Evolutionary conservation across 2,329 filamentous ascomycete genomes (phyloP), one percentile per base, ranked within the genome.

Genomic region (Intubia oerlemansii): DNA sequence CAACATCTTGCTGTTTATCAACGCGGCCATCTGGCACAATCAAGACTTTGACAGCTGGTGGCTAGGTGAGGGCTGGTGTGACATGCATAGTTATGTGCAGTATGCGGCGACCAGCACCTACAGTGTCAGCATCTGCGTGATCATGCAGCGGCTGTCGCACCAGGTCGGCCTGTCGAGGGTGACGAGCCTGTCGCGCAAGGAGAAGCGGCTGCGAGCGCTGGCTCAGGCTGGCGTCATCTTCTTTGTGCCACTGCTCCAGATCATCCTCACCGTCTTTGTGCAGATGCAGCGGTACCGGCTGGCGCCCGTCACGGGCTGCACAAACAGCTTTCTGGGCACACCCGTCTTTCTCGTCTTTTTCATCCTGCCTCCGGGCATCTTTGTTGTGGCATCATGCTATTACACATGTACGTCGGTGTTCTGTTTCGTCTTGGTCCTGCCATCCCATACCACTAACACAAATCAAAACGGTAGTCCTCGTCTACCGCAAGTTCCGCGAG

Each of bases 211-310:
- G 1, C 50, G 53, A 14, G 54, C 52, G 29, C 32, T 59, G 7
- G 32, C 54, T 5, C 62, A 69, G 37, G 53, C 55, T 4, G 45
- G 61, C 34, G 53, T 67, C 47, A 61, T 70, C 35, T 65, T 69
- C 30, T 53, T 60, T 2, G 32, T 62, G 4, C 62, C 63, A 0
- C 7, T 62, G 10, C 17, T 66, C 20, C 58, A 67, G 45, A 32
- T 59, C 6, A 40, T 48, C 7, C 52, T 60, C 41, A 56, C 54
- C 1, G 61, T 53, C 41, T 56, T 61, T 12, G 44, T 59, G 10
- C 47, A 57, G 4, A 40, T 46, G 2, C 51, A 59, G 31, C 50
- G 65, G 14, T 69, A 62, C 39, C 46, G 50, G 16, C 41, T 70
- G 19, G 53, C 49, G 17, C 54, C 62, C 0, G 42, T 66, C 22